Evolutionary conservation across 2,329 filamentous ascomycete genomes (phyloP), one percentile per base, ranked within the genome.

Genomic region (Chaetomium strumarium): DNA sequence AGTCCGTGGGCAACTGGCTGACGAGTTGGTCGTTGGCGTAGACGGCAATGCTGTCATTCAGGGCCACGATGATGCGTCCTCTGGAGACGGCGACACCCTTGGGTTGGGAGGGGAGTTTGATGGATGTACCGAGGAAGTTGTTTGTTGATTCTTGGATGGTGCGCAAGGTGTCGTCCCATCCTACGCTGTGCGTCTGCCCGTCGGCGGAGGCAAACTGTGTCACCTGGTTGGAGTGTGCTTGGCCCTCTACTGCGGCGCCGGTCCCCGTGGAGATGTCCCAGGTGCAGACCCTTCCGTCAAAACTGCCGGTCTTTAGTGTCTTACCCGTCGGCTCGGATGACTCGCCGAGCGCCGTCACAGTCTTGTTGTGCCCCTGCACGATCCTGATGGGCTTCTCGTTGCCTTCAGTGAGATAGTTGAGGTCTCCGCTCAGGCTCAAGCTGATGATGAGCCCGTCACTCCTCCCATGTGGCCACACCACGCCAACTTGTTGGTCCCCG

Each of bases 131-230:
- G 6, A 84, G 77, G 67, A 95, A 96, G 0, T 84, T 88, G 63
- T 83, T 85, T 48, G 85, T 81, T 1, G 83, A 78, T 53, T 86
- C 78, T 59, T 95, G 90, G 34, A 95, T 78, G 40, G 81, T 85
- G 57, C 90, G 85, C 34, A 97, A 75, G 1, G 85, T 90, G 68
- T 99, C 93, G 66, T 99, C 93, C 93, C 92, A 99, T 58, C 85
- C 91, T 49, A 92, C 87, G 63, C 85, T 92, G 72, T 88, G 91
- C n/a, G 90, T 81, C 59, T 83, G 79, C 33, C 83, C 79, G 4
- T 75, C 66, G 8, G 74, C 74, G 1, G 81, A 73, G 2, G 85
- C 75, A 58, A 99, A 85, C 46, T 88, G 87, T 3, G 84, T 82
- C 47, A 97, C 83, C 68, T 95, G 91, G 68, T 92, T 95, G 8